Evolutionary conservation across 2,329 filamentous ascomycete species (phyloP), one percentile per base, ranked within the genome.

Genomic region (Exophiala xenobiotica): DNA sequence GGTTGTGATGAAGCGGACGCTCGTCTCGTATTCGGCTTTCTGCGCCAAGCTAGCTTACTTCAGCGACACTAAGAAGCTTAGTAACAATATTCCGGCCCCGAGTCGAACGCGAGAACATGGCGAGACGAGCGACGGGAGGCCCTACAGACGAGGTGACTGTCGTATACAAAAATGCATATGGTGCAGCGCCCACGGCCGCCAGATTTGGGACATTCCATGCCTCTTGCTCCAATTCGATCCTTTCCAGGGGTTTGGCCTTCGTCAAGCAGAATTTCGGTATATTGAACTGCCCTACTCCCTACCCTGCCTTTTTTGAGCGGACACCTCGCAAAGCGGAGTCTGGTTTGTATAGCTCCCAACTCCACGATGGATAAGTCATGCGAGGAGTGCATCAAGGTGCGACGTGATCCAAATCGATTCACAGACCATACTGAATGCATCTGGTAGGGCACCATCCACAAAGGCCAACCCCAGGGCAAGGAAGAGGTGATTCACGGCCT

Each of bases 401-500:
- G 43, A 14, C 18, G n/a, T 19, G 8, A 29, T 38, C n/a, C n/a
- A 35, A 29, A 14, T 14, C 20, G 27, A 6, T 43, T n/a, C 6
- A 35, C 20, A 29, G 8, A 18, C 14, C 45, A n/a, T 20, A 35
- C 64, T 66, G 53, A 71, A 64, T 61, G 61, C n/a, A 40, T 49
- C 41, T 64, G 39, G 12, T 52, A 67, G 47, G 72, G 71, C 38
- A 63, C 77, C 33, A 73, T 77, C 57, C 40, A 48, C 24, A 61
- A 69, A 1, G 72, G 69, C 42, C 61, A 63, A 6, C 76, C 77
- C 4, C 70, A 66, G 4, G 78, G 78, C 23, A 67, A 65, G n/a
- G 64, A 70, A 44, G 68, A 69, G 49, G 73, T 68, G 16, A 57
- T 81, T 14, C 74, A 81, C 56, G 74, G 73, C 19, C 67, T 79